Evolutionary conservation across 148 eudicot genomes (phyloP).

Genomic region (Diospyros kaki): DNA sequence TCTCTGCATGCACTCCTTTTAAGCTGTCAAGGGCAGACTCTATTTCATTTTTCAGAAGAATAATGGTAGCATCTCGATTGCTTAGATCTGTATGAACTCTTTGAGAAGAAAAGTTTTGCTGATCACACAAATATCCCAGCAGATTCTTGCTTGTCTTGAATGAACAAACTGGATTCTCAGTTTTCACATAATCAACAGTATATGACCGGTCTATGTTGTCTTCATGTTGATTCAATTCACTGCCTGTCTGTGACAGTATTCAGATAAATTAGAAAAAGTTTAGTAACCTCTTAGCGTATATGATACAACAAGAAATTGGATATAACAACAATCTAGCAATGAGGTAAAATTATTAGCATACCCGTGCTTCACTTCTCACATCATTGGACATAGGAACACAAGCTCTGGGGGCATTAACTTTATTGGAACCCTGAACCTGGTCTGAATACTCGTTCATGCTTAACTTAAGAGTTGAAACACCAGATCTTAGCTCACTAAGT

Average conservation of each 20-base stretch:
- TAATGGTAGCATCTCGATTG: constrained; percentile 39
- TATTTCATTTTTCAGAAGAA: constrained; percentile 59
- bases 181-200: constrained; percentile 15
- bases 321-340: not conserved
- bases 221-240: constrained; percentile 15
- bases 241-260: constrained; percentile 39
- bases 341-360: constrained; percentile 22
- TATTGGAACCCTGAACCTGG: constrained; percentile 11
- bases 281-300: not conserved
- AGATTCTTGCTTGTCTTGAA: constrained; percentile 6
- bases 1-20: constrained; percentile 54
- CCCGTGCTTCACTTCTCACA: constrained; percentile 28
- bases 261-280: constrained; percentile 2
- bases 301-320: not conserved
- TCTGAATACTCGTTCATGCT: constrained; percentile 32
- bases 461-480: constrained; percentile 40
- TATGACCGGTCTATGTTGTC: constrained; percentile 8
- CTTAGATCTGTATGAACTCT: constrained; percentile 19
- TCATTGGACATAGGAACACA: constrained; percentile 10
- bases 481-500: constrained; percentile 40
- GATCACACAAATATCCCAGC: constrained; percentile 12
- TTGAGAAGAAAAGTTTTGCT: constrained; percentile 5
- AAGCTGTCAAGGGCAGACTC: constrained; percentile 59
- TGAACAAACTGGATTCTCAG: constrained; percentile 14
- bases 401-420: not conserved